Evolutionary conservation across 441 rosid genomes (phyloP).

Genomic region (Hypseocharis bilobata): DNA sequence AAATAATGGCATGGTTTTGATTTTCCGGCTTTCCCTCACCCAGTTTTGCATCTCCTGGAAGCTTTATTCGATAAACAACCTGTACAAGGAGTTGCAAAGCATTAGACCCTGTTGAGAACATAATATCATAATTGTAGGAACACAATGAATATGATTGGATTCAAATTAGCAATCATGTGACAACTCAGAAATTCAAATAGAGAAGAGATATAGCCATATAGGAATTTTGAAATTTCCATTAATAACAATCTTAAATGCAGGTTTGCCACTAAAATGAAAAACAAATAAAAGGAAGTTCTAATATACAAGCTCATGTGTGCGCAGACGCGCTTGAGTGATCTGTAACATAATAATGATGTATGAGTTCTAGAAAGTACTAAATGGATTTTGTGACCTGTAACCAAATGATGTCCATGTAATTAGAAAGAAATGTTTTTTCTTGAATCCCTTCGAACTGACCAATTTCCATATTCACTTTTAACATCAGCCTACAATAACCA

Average conservation of each 20-base stretch:
- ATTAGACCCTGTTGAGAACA: not conserved
- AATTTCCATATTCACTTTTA: not conserved
- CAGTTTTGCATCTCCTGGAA: constrained; percentile 91
- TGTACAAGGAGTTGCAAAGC: constrained; percentile 23
- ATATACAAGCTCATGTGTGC: no score
- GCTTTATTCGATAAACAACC: constrained; percentile 88
- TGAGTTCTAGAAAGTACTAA: not conserved
- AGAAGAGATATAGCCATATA: not conserved
- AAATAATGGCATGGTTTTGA: constrained; percentile 93
- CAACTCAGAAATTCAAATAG: not conserved
- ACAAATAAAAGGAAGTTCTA: no score
- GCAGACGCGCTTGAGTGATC: no score
- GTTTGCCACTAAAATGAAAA: no score
- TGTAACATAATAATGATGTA: no score
- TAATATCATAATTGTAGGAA: no score
- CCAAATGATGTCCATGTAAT: not conserved
- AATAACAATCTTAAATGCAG: not conserved
- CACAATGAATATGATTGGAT: not conserved
- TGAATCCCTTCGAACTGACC: not conserved
- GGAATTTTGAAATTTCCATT: not conserved
- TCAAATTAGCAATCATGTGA: not conserved
- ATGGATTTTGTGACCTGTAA: not conserved
- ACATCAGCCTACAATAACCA: not conserved
- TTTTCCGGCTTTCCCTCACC: constrained; percentile 99
- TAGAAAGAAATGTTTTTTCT: no score